phyloP scores from a whole-genome alignment of 805 yeast species.

The Starmerella scarabaei region DNA sequence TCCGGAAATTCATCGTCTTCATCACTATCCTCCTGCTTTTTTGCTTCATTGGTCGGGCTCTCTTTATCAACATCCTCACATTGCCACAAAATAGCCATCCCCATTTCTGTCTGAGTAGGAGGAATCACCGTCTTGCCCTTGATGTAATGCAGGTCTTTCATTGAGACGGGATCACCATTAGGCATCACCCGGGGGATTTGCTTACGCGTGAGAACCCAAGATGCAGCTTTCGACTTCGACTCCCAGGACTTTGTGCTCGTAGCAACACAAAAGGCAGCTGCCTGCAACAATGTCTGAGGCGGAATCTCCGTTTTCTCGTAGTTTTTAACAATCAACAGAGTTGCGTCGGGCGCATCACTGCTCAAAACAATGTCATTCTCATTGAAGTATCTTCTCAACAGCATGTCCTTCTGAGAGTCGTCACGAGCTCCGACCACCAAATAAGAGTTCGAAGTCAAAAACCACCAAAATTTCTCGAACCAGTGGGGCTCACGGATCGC shows the following conservation, averaged over 20 bases:
- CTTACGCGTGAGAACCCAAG: slow-evolving; percentile 69
- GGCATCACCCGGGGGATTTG: slow-evolving; percentile 48
- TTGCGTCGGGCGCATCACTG: slow-evolving; percentile 60
- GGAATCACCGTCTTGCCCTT: slow-evolving; percentile 42
- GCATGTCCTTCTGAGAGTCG: slow-evolving; percentile 60
- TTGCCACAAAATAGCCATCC: slow-evolving; percentile 70
- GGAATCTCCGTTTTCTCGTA: slow-evolving; percentile 55
- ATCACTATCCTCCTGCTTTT: slow-evolving; percentile 10
- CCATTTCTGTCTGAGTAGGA: slow-evolving; percentile 80
- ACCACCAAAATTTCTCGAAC: slow-evolving; percentile 95
- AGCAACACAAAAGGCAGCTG: slow-evolving; percentile 72
- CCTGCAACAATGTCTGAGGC: slow-evolving; percentile 78
- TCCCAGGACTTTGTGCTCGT: slow-evolving; percentile 74
- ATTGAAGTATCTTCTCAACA: slow-evolving; percentile 64
- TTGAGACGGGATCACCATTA: slow-evolving; percentile 41
- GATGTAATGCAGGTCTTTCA: slow-evolving; percentile 48
- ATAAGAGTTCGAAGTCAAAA: slow-evolving; percentile 67
- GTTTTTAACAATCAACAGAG: slow-evolving; percentile 69
- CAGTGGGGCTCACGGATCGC: slow-evolving; percentile 62
- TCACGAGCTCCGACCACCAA: slow-evolving; percentile 81
- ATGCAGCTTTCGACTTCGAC: slow-evolving; percentile 61
- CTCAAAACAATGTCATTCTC: slow-evolving; percentile 60
- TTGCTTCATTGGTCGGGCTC: slow-evolving; percentile 24
- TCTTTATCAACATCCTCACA: slow-evolving; percentile 41
- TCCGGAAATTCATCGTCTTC: slow-evolving; percentile 13